Base-by-base conservation (phyloP, 805 yeast genomes). In the Myxozyma udenii region DNA sequence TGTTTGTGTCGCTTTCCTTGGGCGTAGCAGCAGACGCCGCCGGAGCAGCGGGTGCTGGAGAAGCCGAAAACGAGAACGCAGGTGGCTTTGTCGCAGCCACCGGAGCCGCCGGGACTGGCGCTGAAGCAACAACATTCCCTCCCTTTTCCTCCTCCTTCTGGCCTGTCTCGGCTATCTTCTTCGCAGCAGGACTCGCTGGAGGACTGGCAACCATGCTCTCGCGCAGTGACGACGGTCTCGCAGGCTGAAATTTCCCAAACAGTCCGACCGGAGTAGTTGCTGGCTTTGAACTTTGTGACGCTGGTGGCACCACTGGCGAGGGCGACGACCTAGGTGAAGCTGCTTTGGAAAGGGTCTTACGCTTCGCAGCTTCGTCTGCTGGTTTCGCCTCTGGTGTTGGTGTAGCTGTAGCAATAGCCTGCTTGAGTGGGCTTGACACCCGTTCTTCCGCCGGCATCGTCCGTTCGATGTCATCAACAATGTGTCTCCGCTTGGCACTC, bases 171-270 rank as follows among this genome's bases (percentile, higher is more conserved):
- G 11, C 3, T 2, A 22, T 40, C 12, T 25, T 32, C n/a, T 32
- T 32, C 16, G 4, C 21, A 22, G 1, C 24, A 2, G 55, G 55
- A 36, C 44, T 45, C 37, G 32, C 43, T n/a, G 49, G 54, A 4
- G 55, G 51, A 22, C 55, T 46, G 45, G 39, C 37, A 4, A 55
- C 51, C 2, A 53, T 22, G 40, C 60, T 55, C 25, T 55, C 54
- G 7, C 58, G 50, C 42, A 55, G 36, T 11, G 26, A 12, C 7
- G 60, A 55, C n/a, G 60, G 41, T 32, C 22, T 25, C 4, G 43
- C 3, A 12, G 60, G 60, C 47, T 48, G 51, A 42, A 55, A 55
- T 35, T 44, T 40, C 2, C 33, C 51, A 14, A 28, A 28, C 14
- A 28, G 33, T 28, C 12, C 12, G 14, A 14, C 14, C 12, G 12